A percentile compares a stretch with the other conserved stretches of the same genome.
These are phyloP conservation scores for Cordyceps militaris DNA, from an alignment of 2,329 filamentous ascomycete genomes.

Conservation along the genomic window DNA sequence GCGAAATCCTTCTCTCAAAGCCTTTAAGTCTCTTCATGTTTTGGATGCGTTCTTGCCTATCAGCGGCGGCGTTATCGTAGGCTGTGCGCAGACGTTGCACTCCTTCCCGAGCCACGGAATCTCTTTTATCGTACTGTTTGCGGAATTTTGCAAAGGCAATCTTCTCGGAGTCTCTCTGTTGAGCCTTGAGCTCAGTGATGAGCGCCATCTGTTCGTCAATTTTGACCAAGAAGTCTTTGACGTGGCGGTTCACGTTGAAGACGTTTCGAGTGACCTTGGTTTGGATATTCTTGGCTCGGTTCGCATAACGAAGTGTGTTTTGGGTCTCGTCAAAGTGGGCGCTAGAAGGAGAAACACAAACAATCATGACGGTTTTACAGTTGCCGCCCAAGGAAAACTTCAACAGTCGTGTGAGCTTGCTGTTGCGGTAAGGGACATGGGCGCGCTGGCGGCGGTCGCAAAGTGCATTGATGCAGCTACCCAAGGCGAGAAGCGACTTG, in stretches of 20 bases:
- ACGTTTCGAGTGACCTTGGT: conserved; percentile 99
- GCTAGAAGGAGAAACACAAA: conserved; percentile 94
- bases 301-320: conserved; percentile 94
- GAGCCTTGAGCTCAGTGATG: conserved; percentile 90
- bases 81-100: conserved; percentile 71
- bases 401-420: conserved; percentile 87
- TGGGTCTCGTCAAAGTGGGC: conserved; percentile 97
- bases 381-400: conserved; percentile 98
- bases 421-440: conserved; percentile 95
- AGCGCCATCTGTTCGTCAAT: conserved; percentile 97
- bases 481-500: conserved; percentile 89
- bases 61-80: conserved; percentile 70
- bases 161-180: conserved; percentile 82
- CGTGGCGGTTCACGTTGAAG: conserved; percentile 97
- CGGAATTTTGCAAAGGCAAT: conserved; percentile 81
- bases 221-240: conserved; percentile 98
- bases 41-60: conserved; percentile 71
- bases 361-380: conserved; percentile 99
- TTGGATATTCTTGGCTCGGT: conserved; percentile 98
- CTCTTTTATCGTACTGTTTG: conserved; percentile 82
- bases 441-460: conserved; percentile 88
- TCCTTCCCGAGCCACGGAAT: conserved; percentile 68
- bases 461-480: conserved; percentile 96
- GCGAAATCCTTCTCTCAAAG: conserved; percentile 74
- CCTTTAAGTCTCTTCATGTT: conserved; percentile 77